Conservation (phyloP, 352 stramenopile species). For the Phytopythium oedochilum region DNA sequence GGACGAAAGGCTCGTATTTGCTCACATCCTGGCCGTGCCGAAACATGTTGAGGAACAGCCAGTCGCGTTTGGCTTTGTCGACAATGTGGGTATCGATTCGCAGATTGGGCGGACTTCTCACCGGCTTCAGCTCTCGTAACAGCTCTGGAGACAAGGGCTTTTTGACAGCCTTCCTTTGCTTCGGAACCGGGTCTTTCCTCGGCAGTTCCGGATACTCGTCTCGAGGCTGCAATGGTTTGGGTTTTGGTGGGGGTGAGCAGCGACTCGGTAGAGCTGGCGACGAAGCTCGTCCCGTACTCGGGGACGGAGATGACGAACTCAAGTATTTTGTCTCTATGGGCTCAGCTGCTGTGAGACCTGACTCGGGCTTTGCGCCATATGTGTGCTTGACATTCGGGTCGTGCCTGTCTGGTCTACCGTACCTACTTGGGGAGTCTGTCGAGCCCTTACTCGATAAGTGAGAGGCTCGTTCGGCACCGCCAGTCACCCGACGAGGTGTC, state of each 20-base stretch:
- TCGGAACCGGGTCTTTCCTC: slow-evolving; percentile 43
- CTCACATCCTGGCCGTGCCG: slow-evolving; percentile 52
- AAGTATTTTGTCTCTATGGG: neutral
- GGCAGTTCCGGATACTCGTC: slow-evolving; percentile 24
- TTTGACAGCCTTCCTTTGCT: slow-evolving; percentile 20
- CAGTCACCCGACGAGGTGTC: neutral
- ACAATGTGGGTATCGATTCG: slow-evolving; percentile 42
- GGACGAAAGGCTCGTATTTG: slow-evolving; percentile 68
- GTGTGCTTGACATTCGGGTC: neutral
- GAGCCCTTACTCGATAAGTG: neutral
- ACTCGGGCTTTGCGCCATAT: neutral
- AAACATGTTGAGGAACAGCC: slow-evolving; percentile 82
- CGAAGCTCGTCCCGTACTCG: no score
- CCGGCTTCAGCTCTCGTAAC: slow-evolving; percentile 31
- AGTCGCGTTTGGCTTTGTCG: slow-evolving; percentile 69
- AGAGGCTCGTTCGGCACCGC: no score
- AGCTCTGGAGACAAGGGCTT: slow-evolving; percentile 16
- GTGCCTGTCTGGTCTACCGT: neutral
- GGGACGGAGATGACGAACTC: neutral
- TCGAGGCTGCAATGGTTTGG: slow-evolving; percentile 8
- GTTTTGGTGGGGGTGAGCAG: slow-evolving; percentile 1
- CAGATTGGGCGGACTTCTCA: slow-evolving; percentile 45
- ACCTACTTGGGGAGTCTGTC: neutral
- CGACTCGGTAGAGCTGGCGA: neutral
- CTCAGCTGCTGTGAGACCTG: no score